Base-by-base conservation (phyloP, 1,284 basidiomycete genomes). In the Neolentinus lepideus region DNA sequence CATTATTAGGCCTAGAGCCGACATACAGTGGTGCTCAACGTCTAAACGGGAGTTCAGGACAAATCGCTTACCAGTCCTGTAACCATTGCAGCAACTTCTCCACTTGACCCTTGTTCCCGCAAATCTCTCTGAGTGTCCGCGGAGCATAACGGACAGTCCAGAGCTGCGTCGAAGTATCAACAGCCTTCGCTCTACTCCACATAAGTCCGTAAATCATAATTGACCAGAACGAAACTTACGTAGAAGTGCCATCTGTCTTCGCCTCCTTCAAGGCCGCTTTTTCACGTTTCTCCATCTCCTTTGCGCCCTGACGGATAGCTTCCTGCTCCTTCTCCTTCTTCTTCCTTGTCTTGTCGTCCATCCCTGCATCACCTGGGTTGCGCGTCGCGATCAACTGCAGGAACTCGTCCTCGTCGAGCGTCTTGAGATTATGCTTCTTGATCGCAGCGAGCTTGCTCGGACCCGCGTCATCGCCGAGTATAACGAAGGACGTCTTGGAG, bases 131-230 rank as follows among this genome's bases (percentile, higher is more conserved):
- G 57, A 95, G 62, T 12, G 77, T 80, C 61, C 85, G 82, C 0
- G 97, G 96, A 0, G 96, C 95, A 67, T 99, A 99, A 31, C 94
- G 89, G 33, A 88, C 89, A 26, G 97, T 98, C 97, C 97, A 99
- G 1, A 99, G 77, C 67, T 94, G 91, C 3, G 79, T 78, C 1
- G 71, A 72, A 51, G 78, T 75, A 63, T 77, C 73, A 2, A 71
- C 56, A 2, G 59, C 53, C 60, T 75, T 79, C 26, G 60, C 55
- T 2, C 66, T 63, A 54, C 56, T 12, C 6, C 29, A 31, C 29
- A 4, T 31, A 51, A 21, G 35, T 63, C 4, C 54, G 38, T 19
- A 51, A 56, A 54, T 52, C 48, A 54, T 11, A 35, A 43, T 45
- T 43, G 43, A n/a, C 16, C 29, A 36, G 26, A 21, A 55, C 25